phyloP scores from a whole-genome alignment of 2,329 filamentous ascomycete genomes.

The Penicillium janthinellum region DNA sequence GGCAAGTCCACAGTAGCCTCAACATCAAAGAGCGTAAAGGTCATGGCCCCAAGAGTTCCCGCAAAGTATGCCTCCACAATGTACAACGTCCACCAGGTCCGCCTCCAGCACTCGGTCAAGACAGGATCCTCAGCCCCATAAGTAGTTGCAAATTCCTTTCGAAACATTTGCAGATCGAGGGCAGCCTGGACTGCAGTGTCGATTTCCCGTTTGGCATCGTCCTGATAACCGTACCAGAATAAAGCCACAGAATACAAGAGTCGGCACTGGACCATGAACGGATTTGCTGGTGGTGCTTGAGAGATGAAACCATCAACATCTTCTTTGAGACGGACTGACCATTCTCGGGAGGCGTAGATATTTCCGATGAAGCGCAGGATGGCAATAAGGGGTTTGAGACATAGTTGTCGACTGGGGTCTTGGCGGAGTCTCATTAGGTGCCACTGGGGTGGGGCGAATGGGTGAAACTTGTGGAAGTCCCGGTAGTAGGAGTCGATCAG shows the following conservation, averaged over 20 bases:
- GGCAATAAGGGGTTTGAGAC: constrained; percentile 27
- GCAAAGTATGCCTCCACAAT: constrained; percentile 77
- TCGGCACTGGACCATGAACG: constrained; percentile 28
- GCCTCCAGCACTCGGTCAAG: constrained; percentile 50
- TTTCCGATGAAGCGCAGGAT: constrained; percentile 35
- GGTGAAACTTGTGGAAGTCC: constrained; percentile 35
- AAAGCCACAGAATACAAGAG: constrained; percentile 31
- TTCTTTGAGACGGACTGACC: constrained; percentile 19
- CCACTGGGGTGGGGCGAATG: constrained; percentile 29
- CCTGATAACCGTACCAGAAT: constrained; percentile 29
- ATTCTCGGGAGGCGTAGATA: constrained; percentile 25
- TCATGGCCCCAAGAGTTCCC: constrained; percentile 51
- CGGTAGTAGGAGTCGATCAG: constrained; percentile 35
- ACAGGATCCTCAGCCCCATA: constrained; percentile 56
- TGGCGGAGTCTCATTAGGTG: constrained; percentile 18
- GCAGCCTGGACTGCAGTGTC: constrained; percentile 25
- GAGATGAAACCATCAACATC: constrained; percentile 17
- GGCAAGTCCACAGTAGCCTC: constrained; percentile 32
- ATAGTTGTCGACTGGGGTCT: constrained; percentile 12
- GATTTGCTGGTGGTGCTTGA: constrained; percentile 15
- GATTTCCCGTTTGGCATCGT: constrained; percentile 21
- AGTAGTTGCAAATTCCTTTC: constrained; percentile 36
- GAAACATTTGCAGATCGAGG: constrained; percentile 28
- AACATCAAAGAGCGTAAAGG: constrained; percentile 24
- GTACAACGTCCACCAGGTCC: constrained; percentile 52